These are phyloP conservation scores for Takakia lepidozioides DNA, from an alignment of 225 moss, liverwort and hornwort genomes.

Conservation along the genomic window DNA sequence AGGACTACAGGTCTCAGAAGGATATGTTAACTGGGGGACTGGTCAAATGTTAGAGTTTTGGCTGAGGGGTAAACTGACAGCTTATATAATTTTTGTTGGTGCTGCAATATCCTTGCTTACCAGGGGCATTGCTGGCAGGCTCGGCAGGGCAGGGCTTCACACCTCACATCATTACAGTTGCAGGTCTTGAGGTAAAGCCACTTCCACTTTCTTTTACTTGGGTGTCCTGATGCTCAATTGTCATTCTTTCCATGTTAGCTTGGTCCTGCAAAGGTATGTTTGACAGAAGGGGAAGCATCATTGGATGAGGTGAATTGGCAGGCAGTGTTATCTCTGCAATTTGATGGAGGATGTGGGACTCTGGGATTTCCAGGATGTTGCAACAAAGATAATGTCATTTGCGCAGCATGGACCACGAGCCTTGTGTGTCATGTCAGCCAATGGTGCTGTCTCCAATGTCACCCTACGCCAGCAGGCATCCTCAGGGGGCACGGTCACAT, in stretches of 20 bases:
- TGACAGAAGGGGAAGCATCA: too few relatives aligned
- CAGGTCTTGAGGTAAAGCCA: conserved; percentile 73
- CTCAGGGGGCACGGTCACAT: conserved; percentile 88
- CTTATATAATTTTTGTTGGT: too few relatives aligned
- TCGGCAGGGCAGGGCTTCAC: conserved; percentile 78
- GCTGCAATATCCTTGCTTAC: too few relatives aligned
- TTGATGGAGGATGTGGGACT: background rate
- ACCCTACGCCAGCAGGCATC: conserved; percentile 90
- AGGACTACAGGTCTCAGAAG: too few relatives aligned
- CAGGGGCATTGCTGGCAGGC: conserved; percentile 73
- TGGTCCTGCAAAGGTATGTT: background rate
- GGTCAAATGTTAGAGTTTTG: too few relatives aligned
- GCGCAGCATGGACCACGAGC: conserved; percentile 92
- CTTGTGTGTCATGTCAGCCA: conserved; percentile 90
- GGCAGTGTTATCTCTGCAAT: background rate
- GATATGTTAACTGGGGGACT: too few relatives aligned
- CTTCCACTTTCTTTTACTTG: background rate
- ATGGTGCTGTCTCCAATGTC: conserved; percentile 95
- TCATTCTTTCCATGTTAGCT: too few relatives aligned
- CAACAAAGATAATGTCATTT: conserved; percentile 83
- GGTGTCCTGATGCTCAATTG: too few relatives aligned
- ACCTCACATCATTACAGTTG: conserved; percentile 88
- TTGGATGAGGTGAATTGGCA: background rate
- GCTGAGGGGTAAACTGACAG: too few relatives aligned
- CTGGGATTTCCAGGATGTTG: conserved; percentile 75